Conservation (phyloP, 1,139 yeast genomes). For the Barnettozyma hawaiiensis region DNA sequence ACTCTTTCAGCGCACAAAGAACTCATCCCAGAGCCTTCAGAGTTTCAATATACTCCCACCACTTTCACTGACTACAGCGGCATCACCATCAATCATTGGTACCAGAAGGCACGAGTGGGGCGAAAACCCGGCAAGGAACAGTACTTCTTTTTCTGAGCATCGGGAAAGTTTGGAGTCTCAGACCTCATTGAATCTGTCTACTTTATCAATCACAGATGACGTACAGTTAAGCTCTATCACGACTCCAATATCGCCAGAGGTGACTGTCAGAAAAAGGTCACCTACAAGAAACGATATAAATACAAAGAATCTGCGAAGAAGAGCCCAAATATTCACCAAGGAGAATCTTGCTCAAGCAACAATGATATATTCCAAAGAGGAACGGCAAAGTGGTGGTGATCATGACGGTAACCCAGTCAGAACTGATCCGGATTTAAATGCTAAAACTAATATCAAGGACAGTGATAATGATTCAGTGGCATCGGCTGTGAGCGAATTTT, state of each 20-base stretch:
- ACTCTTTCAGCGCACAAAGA: constrained; percentile 20
- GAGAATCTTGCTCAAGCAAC: constrained; percentile 7
- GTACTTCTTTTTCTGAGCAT: neutral
- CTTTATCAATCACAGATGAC: neutral
- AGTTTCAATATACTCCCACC: constrained; percentile 21
- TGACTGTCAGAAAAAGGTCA: constrained; percentile 5
- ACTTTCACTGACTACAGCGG: constrained; percentile 15
- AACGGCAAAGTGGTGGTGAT: neutral
- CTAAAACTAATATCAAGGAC: neutral
- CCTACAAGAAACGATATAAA: constrained; percentile 7
- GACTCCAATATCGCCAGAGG: constrained; percentile 1
- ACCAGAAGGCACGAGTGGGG: constrained; percentile 39
- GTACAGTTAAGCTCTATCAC: neutral
- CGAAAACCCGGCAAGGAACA: constrained; percentile 6
- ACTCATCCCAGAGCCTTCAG: constrained; percentile 20
- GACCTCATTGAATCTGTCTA: neutral
- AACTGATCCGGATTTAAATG: neutral
- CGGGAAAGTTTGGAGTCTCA: neutral
- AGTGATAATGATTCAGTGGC: constrained; percentile 13
- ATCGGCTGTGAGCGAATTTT: constrained; percentile 37
- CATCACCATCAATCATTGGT: constrained; percentile 33
- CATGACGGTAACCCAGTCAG: constrained; percentile 15
- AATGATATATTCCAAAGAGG: neutral
- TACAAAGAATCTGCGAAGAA: constrained; percentile 20
- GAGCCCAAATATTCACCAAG: constrained; percentile 23